Evolutionary conservation across 1,284 basidiomycete species (phyloP), one percentile per base, ranked within the genome.

Genomic region (Lentinus polychrous): DNA sequence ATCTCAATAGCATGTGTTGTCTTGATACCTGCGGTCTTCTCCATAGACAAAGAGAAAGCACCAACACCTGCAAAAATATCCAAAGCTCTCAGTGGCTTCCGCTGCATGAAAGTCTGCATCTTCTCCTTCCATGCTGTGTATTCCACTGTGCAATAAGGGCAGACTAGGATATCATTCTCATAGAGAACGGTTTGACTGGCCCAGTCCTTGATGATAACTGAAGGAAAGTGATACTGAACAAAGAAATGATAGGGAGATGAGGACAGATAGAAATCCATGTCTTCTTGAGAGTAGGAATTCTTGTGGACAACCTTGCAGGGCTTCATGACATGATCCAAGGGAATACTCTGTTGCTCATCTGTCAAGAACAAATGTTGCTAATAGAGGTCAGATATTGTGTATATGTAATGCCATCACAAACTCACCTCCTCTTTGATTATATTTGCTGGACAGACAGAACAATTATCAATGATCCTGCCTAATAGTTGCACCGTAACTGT

Each of bases 31-130:
- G 74, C 68, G 3, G 71, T 67, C 31, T 75, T 66, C 17, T 74
- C 71, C 61, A 87, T 63, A 0, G 76, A 82, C 18, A 74, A 60
- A 38, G 73, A 74, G 57, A 89, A 83, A 8, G 82, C 79, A 11
- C 82, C 82, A 4, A 74, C 73, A 6, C 86, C 86, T 11, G 70
- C 76, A 55, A 86, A 88, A 0, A 83, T 66, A 62, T 88, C 85
- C 20, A 88, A 66, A 0, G 73, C 67, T 1, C 67, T 62, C 17
- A 84, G 56, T 0, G 69, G 69, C 1, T 58, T 55, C n/a, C 38
- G n/a, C 41, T 60, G 54, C 14, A 46, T 48, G 51, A 64, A 66
- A 10, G 46, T 32, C 6, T 50, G 34, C 6, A 57, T 59, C 12
- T 58, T 55, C 39, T 65, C 55, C 37, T 66, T 42, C 27, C 60